A percentile compares a stretch with the other conserved stretches of the same genome.
Conservation (phyloP, 371 early-diverging fungal species). For the Saksenaea vasiformis region DNA sequence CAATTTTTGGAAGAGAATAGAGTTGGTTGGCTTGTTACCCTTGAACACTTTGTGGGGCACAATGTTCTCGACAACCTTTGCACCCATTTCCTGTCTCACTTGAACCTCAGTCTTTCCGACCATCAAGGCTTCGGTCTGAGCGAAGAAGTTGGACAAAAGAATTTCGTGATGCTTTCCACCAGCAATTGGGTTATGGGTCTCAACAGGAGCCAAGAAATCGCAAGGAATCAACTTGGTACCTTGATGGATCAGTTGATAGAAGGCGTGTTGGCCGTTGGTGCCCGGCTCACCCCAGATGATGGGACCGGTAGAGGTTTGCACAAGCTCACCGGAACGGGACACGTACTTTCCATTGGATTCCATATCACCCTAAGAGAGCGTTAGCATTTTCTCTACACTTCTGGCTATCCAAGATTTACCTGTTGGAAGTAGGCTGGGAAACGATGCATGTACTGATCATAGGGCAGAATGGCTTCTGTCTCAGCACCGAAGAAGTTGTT, state of each 20-base stretch:
- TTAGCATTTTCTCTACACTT: background rate
- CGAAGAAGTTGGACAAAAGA: slow-evolving; percentile 97
- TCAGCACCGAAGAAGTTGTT: slow-evolving; percentile 96
- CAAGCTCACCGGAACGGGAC: slow-evolving; percentile 76
- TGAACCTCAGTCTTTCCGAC: slow-evolving; percentile 84
- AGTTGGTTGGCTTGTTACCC: slow-evolving; percentile 98
- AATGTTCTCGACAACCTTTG: slow-evolving; percentile 64
- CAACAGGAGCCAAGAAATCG: slow-evolving; percentile 96
- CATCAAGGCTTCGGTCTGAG: slow-evolving; percentile 98
- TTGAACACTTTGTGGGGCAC: slow-evolving; percentile 92
- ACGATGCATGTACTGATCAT: slow-evolving; percentile 97
- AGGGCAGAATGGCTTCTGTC: slow-evolving; percentile 96
- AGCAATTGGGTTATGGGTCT: slow-evolving; percentile 85
- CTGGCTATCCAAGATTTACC: slow-evolving; percentile 26
- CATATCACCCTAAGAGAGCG: slow-evolving; percentile 88
- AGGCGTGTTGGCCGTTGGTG: slow-evolving; percentile 99
- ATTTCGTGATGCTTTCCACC: slow-evolving; percentile 89
- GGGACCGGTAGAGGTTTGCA: slow-evolving; percentile 90
- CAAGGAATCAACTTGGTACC: slow-evolving; percentile 95
- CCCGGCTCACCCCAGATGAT: slow-evolving; percentile 99
- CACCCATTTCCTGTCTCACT: slow-evolving; percentile 75
- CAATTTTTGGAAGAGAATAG: slow-evolving; percentile 90
- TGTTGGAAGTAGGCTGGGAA: slow-evolving; percentile 99
- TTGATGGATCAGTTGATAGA: slow-evolving; percentile 99
- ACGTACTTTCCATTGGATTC: slow-evolving; percentile 99